A percentile compares a stretch with the other conserved stretches of the same genome.
Conservation (phyloP, 352 stramenopile species). For the Elongisporangium prolatum region DNA sequence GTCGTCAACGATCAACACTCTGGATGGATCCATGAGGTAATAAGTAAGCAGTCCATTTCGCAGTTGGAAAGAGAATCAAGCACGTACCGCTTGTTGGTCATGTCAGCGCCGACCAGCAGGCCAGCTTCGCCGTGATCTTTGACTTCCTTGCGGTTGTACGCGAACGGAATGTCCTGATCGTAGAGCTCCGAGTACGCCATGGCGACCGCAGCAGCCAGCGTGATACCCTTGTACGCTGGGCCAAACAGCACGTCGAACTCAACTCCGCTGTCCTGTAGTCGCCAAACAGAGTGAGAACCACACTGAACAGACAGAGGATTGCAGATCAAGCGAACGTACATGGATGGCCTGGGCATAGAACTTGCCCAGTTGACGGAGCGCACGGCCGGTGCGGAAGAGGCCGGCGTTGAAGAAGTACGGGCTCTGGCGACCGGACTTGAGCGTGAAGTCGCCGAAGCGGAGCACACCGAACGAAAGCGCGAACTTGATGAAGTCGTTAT, state of each 20-base stretch:
- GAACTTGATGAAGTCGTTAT: slow-evolving; percentile 95
- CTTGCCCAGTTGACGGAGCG: slow-evolving; percentile 89
- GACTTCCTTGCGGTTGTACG: slow-evolving; percentile 99
- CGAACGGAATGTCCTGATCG: slow-evolving; percentile 92
- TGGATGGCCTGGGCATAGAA: slow-evolving; percentile 95
- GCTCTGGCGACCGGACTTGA: slow-evolving; percentile 97
- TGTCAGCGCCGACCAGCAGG: slow-evolving; percentile 92
- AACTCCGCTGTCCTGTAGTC: slow-evolving; percentile 64
- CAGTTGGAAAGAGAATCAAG: background rate
- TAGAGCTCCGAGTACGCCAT: slow-evolving; percentile 91
- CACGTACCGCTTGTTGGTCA: slow-evolving; percentile 90
- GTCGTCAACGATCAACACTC: slow-evolving; percentile 98
- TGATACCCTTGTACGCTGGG: slow-evolving; percentile 99
- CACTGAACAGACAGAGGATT: background rate
- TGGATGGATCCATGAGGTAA: slow-evolving; percentile 10
- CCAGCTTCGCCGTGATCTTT: slow-evolving; percentile 99
- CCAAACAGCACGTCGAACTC: slow-evolving; percentile 99
- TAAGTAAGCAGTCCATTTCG: background rate
- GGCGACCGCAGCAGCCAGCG: slow-evolving; percentile 92
- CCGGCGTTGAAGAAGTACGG: slow-evolving; percentile 99
- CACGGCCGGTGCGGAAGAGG: slow-evolving; percentile 93
- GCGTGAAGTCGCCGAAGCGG: slow-evolving; percentile 97
- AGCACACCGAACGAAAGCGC: slow-evolving; percentile 93
- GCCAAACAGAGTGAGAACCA: slow-evolving; percentile 12
- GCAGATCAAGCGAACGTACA: slow-evolving; percentile 22